Percentiles rank a stretch among this genome's conserved stretches.
These are phyloP conservation scores for Suillus subluteus DNA, from an alignment of 768 basidiomycete genomes.

Conservation along the genomic window DNA sequence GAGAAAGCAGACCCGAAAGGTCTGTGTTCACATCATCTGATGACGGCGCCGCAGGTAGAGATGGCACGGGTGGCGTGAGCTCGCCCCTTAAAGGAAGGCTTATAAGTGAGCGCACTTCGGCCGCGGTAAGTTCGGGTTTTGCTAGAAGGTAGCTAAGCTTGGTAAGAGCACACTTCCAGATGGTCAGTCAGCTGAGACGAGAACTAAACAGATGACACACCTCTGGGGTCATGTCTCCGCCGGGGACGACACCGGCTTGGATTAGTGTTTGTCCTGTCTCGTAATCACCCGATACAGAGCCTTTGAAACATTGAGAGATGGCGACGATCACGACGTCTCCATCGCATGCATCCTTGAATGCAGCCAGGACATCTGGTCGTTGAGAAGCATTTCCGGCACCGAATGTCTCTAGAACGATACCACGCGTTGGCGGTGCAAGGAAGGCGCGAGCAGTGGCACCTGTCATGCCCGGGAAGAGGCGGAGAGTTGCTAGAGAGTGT, in stretches of 20 bases:
- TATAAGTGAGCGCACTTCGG: conserved; percentile 76
- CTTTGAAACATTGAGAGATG: conserved; percentile 88
- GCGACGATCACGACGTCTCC: conserved; percentile 88
- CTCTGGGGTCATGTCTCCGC: conserved; percentile 96
- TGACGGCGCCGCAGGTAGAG: conserved; percentile 46
- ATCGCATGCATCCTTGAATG: conserved; percentile 79
- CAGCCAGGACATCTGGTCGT: conserved; percentile 72
- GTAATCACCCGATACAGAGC: conserved; percentile 84
- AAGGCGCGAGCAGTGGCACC: conserved; percentile 75
- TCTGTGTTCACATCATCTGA: conserved; percentile 54
- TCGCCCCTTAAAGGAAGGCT: conserved; percentile 86
- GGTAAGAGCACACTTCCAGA: conserved; percentile 76
- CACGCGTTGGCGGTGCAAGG: conserved; percentile 70
- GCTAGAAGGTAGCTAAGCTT: conserved; percentile 91
- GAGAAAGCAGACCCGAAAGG: conserved; percentile 66
- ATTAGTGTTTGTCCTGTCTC: conserved; percentile 75
- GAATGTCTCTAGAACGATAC: conserved; percentile 89
- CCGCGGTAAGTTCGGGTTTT: conserved; percentile 71
- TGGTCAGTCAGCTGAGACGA: conserved; percentile 9
- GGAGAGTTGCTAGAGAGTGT: conserved; percentile 63
- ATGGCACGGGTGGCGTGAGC: conserved; percentile 60
- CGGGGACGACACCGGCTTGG: conserved; percentile 78
- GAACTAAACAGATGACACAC: conserved; percentile 40
- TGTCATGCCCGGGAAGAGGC: conserved; percentile 88
- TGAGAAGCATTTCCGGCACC: conserved; percentile 94